These are phyloP conservation scores for Hirsutella rhossiliensis DNA, from an alignment of 2,329 filamentous ascomycete genomes.

Conservation along the genomic window DNA sequence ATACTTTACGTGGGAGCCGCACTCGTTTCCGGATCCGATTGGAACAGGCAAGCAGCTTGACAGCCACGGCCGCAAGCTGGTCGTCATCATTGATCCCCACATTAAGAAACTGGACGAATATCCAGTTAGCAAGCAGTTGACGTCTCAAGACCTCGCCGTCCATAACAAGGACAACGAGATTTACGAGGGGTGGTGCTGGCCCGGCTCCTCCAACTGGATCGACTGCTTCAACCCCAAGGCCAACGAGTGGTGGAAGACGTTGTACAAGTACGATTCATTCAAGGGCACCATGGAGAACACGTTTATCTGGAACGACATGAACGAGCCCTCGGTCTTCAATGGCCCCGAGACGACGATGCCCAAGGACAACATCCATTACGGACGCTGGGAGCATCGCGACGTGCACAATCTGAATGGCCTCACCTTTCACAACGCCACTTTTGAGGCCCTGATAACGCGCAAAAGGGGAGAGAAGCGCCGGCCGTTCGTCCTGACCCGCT, in stretches of 20 bases:
- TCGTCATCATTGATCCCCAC: slow-evolving; percentile 91
- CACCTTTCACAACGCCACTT: slow-evolving; percentile 92
- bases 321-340: slow-evolving; percentile 97
- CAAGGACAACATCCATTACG: slow-evolving; percentile 90
- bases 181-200: slow-evolving; percentile 99
- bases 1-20: slow-evolving; percentile 93
- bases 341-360: slow-evolving; percentile 98
- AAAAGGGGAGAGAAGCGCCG: slow-evolving; percentile 76
- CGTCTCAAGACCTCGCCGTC: slow-evolving; percentile 70
- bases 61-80: slow-evolving; percentile 75
- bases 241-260: slow-evolving; percentile 76
- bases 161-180: slow-evolving; percentile 81
- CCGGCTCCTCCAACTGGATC: slow-evolving; percentile 90
- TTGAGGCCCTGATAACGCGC: slow-evolving; percentile 69
- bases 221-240: slow-evolving; percentile 93
- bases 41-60: slow-evolving; percentile 84
- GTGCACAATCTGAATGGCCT: slow-evolving; percentile 92
- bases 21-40: slow-evolving; percentile 77
- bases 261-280: slow-evolving; percentile 84
- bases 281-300: slow-evolving; percentile 77
- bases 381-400: slow-evolving; percentile 92
- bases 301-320: slow-evolving; percentile 99
- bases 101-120: slow-evolving; percentile 88
- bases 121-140: slow-evolving; percentile 65
- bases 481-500: slow-evolving; percentile 85